Conservation (phyloP, 139 green algal genomes). For the Tetraselmis chui region DNA sequence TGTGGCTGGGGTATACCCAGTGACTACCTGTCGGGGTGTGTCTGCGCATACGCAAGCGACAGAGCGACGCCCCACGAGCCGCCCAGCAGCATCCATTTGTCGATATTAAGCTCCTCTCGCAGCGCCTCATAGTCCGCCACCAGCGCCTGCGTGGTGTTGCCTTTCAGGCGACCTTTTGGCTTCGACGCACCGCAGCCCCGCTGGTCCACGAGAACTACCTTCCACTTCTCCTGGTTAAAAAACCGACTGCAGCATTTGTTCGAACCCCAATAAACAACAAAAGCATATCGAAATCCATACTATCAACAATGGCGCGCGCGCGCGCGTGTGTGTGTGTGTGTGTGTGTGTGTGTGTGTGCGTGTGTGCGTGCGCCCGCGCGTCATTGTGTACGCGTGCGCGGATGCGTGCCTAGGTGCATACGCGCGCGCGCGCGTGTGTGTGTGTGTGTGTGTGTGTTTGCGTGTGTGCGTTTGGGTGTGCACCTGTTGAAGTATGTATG, state of each 20-base stretch:
- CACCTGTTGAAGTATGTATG: too few species aligned
- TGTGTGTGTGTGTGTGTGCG: too few species aligned
- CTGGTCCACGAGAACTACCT: slow-evolving; percentile 65
- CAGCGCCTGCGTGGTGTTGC: slow-evolving; percentile 51
- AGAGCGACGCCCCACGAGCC: slow-evolving; percentile 64
- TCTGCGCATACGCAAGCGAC: slow-evolving; percentile 52
- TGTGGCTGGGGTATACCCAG: not conserved
- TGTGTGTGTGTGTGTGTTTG: too few species aligned
- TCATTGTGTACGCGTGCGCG: too few species aligned
- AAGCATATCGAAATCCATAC: too few species aligned
- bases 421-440: too few species aligned
- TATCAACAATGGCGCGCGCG: too few species aligned
- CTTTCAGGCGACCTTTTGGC: slow-evolving; percentile 36
- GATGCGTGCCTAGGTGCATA: too few species aligned
- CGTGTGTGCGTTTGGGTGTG: too few species aligned
- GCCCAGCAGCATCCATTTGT: slow-evolving; percentile 56
- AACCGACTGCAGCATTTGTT: slow-evolving; percentile 56
- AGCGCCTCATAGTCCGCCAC: slow-evolving; percentile 54
- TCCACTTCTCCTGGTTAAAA: slow-evolving; percentile 52
- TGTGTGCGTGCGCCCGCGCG: too few species aligned
- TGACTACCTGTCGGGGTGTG: slow-evolving; percentile 19
- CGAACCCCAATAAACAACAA: too few species aligned
- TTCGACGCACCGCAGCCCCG: slow-evolving; percentile 50
- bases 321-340: too few species aligned
- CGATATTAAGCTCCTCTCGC: slow-evolving; percentile 30